Base-by-base conservation (phyloP, 306 rosid genomes). In the Cicer pinnatifidum region DNA sequence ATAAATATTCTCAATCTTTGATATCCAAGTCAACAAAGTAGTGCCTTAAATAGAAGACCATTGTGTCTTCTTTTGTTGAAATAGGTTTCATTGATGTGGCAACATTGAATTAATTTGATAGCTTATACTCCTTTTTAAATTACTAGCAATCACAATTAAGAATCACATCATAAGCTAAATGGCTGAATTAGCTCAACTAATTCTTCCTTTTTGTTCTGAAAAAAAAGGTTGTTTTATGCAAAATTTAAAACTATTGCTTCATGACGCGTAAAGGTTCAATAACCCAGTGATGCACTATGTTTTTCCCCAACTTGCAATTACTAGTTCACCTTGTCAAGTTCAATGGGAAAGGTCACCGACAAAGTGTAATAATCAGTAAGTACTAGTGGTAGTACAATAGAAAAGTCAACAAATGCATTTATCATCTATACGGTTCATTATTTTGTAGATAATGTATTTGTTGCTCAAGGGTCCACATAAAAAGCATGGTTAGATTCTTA, bases 181-280 rank as follows among this genome's bases (percentile, higher is more conserved):
- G 67, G 73, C 8, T 17, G 68, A 45, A 38, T 67, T 83, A 76
- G 82, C 56, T 83, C 77, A 80, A 72, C 84, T 72, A 80, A 72
- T 80, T 46, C 57, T 20, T 5, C 73, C 58, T 45, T 71, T 58
- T 16, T 17, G 38, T 45, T 75, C 11, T 20, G 20, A 61, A 46
- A 38, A 57, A 1, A 51, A 35, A 28, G 23, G 38, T 33, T 62
- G 65, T 50, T 41, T 35, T 78, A 56, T 48, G 6, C 40, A 35
- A 52, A 45, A 37, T 80, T 59, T 23, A 58, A 57, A 57, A 39
- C 12, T 9, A 63, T 9, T 63, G 50, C 50, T 63, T 63, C 12
- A 39, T 39, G 48, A 62, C 11, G 12, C 1, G 13, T 8, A 40
- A 64, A 0, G 1, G 33, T 64, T 82, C 82, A 59, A 66, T 77